Evolutionary conservation across 306 rosid species (phyloP).

Genomic region (Ormosia emarginata): DNA sequence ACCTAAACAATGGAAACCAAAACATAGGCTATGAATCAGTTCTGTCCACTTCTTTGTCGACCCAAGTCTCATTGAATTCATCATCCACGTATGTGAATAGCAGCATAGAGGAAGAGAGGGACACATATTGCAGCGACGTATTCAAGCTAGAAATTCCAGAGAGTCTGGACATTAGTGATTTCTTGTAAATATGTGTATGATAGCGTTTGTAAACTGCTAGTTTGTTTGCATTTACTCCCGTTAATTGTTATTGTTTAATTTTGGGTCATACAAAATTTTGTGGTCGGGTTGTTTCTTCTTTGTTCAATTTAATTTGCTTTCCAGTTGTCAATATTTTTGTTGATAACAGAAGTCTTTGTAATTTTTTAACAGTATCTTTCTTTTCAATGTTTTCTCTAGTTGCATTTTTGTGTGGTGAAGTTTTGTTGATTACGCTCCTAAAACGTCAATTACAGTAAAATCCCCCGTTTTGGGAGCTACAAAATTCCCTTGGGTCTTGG

Average conservation of each 20-base stretch:
- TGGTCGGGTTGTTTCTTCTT: not conserved
- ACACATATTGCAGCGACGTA: slow-evolving; percentile 63
- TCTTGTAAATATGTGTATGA: slow-evolving; percentile 49
- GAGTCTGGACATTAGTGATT: slow-evolving; percentile 65
- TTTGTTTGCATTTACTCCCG: slow-evolving; percentile 17
- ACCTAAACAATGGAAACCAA: slow-evolving; percentile 22
- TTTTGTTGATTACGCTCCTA: not conserved
- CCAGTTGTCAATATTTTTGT: slow-evolving; percentile 20
- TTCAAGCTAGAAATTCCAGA: slow-evolving; percentile 87
- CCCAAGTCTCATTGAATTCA: slow-evolving; percentile 64
- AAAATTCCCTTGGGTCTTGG: not conserved
- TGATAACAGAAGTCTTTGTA: slow-evolving; percentile 8
- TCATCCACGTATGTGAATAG: slow-evolving; percentile 54
- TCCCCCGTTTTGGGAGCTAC: not conserved
- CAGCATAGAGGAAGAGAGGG: slow-evolving; percentile 76
- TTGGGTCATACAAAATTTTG: slow-evolving; percentile 3
- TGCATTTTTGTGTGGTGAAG: not conserved
- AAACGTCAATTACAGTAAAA: not conserved
- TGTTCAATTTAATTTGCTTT: not conserved
- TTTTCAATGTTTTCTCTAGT: not conserved
- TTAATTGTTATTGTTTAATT: slow-evolving; percentile 4
- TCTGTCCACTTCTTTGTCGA: slow-evolving; percentile 61
- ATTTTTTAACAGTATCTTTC: not conserved
- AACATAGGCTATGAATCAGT: slow-evolving; percentile 52
- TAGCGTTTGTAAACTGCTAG: not conserved